Conservation (phyloP, 495 filamentous ascomycete species). For the Tuber borchii region DNA sequence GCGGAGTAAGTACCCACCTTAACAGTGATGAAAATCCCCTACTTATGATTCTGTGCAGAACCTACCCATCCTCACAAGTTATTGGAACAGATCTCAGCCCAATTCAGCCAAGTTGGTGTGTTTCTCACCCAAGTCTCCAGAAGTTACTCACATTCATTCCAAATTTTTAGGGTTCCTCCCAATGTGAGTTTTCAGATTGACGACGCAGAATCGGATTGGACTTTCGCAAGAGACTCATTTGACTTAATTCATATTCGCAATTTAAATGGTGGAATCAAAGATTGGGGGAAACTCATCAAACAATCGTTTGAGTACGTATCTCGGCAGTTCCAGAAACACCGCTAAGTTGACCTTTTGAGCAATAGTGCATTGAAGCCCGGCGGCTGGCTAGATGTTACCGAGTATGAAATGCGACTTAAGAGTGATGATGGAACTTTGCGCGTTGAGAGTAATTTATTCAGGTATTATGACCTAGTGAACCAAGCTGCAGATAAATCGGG, state of each 20-base stretch:
- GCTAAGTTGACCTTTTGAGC: not conserved
- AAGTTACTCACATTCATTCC: conserved; percentile 5
- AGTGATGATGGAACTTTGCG: conserved; percentile 31
- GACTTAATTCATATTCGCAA: conserved; percentile 46
- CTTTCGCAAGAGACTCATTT: conserved; percentile 45
- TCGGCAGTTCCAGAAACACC: not conserved
- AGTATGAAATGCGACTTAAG: conserved; percentile 18
- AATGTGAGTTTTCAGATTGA: conserved; percentile 51
- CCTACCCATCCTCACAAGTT: conserved; percentile 43
- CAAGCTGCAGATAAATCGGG: conserved; percentile 22
- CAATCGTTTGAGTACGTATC: conserved; percentile 43
- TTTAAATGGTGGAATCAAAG: conserved; percentile 33
- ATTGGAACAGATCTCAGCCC: conserved; percentile 41
- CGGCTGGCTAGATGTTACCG: conserved; percentile 25
- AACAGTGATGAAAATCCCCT: not conserved
- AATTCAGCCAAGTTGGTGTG: conserved; percentile 48
- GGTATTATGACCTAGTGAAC: conserved; percentile 26
- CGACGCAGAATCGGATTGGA: conserved; percentile 50
- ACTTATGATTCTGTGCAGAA: conserved; percentile 44
- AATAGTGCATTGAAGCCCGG: conserved; percentile 24
- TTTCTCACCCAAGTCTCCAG: not conserved
- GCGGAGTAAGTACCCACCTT: conserved; percentile 17
- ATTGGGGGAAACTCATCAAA: conserved; percentile 28
- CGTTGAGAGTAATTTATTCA: conserved; percentile 5
- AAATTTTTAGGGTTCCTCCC: conserved; percentile 42